Conservation (phyloP, 1,284 basidiomycete genomes). For the Peniophora sp. region DNA sequence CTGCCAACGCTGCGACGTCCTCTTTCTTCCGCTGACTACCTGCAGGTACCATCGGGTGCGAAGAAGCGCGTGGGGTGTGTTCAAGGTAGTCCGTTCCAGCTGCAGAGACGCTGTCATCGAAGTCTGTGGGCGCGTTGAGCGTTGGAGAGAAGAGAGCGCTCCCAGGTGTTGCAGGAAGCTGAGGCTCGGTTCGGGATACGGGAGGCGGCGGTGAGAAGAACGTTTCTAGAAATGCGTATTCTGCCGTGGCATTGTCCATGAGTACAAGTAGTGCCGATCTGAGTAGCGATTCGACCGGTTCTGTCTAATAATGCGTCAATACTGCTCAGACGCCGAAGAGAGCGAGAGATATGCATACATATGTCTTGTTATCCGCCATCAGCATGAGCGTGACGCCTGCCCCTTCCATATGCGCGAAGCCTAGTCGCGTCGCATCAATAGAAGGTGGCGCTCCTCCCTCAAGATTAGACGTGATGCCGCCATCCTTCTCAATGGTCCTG, state of each 20-base stretch:
- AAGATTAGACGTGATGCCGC: constrained; percentile 38
- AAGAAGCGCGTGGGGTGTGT: constrained; percentile 14
- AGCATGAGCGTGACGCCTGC: constrained; percentile 75
- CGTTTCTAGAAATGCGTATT: constrained; percentile 78
- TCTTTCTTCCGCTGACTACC: constrained; percentile 33
- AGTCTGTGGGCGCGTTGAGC: constrained; percentile 20
- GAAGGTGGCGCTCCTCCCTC: constrained; percentile 24
- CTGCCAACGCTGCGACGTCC: constrained; percentile 47
- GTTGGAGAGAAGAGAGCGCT: constrained; percentile 34
- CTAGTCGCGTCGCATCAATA: constrained; percentile 49
- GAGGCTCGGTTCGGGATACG: constrained; percentile 11
- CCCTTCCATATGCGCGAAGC: constrained; percentile 68
- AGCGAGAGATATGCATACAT: constrained; percentile 44
- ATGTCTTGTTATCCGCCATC: constrained; percentile 77
- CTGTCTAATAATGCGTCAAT: constrained; percentile 49
- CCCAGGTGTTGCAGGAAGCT: constrained; percentile 21
- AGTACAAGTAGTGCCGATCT: constrained; percentile 83
- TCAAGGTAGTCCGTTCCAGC: constrained; percentile 18
- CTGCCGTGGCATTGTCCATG: constrained; percentile 87
- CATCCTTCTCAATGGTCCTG: constrained; percentile 56
- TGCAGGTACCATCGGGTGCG: constrained; percentile 16
- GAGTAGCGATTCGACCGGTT: constrained; percentile 74
- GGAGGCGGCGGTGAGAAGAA: constrained; percentile 57
- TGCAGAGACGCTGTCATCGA: constrained; percentile 20
- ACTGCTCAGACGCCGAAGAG: constrained; percentile 3